Base-by-base conservation (phyloP, 1,284 basidiomycete genomes). In the Cryptococcus wingfieldii region DNA sequence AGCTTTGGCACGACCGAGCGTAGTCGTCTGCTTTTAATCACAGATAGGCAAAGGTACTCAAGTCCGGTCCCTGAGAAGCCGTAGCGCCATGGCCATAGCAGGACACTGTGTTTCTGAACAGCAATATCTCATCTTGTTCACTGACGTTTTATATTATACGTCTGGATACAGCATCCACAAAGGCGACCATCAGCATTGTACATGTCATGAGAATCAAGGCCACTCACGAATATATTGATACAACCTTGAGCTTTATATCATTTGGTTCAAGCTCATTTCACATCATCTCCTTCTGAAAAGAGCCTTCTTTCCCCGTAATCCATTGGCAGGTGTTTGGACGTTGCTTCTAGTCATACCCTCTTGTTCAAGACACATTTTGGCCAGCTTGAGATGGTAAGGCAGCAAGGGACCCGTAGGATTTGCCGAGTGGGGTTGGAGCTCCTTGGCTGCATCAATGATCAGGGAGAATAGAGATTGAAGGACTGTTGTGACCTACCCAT, bases 351-450 rank as follows among this genome's bases (percentile, higher is more conserved):
- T n/a, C 39, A 74, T 14, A 0, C 70, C 70, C 19, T 53, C 43
- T 51, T 71, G 61, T 54, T 72, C 69, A 23, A 73, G 56, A 4
- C 61, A 53, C 41, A 61, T 39, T 23, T 65, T 62, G 1, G 73
- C 73, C n/a, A 72, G 44, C 50, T 68, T 65, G 16, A 75, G 69
- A 47, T 72, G 73, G 58, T 74, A 69, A 19, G 73, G 70, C 37
- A 56, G 63, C 16, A 75, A 54, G 1, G 71, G 68, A 5, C 71
- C 73, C 3, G 48, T 64, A 13, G 69, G 67, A 42, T 70, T 55
- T 3, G 62, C 55, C 2, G 67, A 62, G 47, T 66, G 53, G 9
- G 66, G 61, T 58, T 75, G 72, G 14, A 75, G 54, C 42, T 66
- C 64, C 34, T 59, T 60, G 6, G 66, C 68, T 64, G 50, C 25